Evolutionary conservation across 106 monocot species (phyloP).

Genomic region (Apostasia ramifera): DNA sequence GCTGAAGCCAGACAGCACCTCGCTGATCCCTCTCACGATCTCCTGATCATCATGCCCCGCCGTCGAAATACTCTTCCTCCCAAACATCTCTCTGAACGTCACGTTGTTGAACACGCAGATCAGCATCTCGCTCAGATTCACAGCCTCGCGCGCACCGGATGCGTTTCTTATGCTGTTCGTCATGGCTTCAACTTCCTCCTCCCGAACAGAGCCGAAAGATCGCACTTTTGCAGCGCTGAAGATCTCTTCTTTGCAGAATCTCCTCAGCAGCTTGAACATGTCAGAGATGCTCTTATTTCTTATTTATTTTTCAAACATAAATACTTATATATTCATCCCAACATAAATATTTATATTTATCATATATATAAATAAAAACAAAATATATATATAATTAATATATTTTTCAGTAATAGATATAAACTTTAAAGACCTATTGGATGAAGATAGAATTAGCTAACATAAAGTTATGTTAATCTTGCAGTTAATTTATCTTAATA

Average conservation of each 20-base stretch:
- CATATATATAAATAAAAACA: no score
- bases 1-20: not conserved
- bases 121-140: not conserved
- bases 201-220: not conserved
- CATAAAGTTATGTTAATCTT: no score
- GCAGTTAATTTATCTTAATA: no score
- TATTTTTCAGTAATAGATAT: no score
- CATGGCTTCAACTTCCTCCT: not conserved
- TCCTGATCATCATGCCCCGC: not conserved
- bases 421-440: no score
- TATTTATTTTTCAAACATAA: no score
- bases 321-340: no score
- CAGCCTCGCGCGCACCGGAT: not conserved
- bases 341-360: no score
- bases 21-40: not conserved
- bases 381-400: no score
- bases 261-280: not conserved
- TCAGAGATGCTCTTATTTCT: no score
- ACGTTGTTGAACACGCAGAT: constrained; percentile 3
- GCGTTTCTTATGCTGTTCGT: not conserved
- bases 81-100: not conserved
- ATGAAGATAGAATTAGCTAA: no score
- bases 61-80: not conserved
- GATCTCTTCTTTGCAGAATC: constrained; percentile 1
- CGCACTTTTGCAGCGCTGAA: not conserved